Evolutionary conservation across 129 eudicot genomes (phyloP).

Genomic region (Flaveria ramosissima): DNA sequence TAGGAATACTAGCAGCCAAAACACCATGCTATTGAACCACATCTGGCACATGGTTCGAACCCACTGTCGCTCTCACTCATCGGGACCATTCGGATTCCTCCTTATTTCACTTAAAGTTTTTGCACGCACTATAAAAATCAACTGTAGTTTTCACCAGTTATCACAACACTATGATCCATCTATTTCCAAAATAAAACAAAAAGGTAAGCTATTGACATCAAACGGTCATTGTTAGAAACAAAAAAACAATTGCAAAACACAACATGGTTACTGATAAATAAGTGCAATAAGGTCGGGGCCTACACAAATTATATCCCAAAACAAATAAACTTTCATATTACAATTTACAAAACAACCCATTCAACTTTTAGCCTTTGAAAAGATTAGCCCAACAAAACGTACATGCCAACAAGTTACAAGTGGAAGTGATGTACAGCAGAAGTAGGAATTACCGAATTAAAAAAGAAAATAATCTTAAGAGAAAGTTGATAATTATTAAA

Average conservation of each 20-base stretch:
- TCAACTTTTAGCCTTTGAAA: no score
- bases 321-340: no score
- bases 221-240: background rate
- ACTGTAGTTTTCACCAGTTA: slow-evolving; percentile 31
- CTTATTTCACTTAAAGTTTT: slow-evolving; percentile 13
- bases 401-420: no score
- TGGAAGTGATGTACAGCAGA: no score
- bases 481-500: no score
- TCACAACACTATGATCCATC: slow-evolving; percentile 21
- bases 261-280: no score
- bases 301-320: no score
- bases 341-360: no score
- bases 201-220: background rate
- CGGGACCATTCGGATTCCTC: slow-evolving; percentile 26
- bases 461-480: no score
- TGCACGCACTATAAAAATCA: slow-evolving; percentile 7
- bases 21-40: slow-evolving; percentile 24
- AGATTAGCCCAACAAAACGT: no score
- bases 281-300: background rate
- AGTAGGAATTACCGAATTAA: no score
- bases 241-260: background rate
- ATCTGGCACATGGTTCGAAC: slow-evolving; percentile 20
- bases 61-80: slow-evolving; percentile 3
- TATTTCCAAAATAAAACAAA: slow-evolving; percentile 3
- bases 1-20: slow-evolving; percentile 22